Evolutionary conservation across 768 basidiomycete genomes (phyloP), one percentile per base, ranked within the genome.

Genomic region (Kwoniella shandongensis): DNA sequence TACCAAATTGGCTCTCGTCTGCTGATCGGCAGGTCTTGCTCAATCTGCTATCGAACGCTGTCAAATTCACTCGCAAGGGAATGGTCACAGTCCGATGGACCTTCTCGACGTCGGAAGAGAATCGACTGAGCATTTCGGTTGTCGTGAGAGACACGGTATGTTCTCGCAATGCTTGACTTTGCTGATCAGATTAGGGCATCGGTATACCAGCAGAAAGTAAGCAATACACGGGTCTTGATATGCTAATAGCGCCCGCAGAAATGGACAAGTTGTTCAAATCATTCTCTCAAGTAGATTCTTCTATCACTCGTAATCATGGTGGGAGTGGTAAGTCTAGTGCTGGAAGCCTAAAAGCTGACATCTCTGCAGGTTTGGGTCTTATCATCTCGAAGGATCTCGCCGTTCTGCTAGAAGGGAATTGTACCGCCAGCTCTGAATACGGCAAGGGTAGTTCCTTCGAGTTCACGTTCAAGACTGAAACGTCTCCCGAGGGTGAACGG

Each of bases 271-370:
- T 75, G 1, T 75, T 73, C 54, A 57, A 57, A 12, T 54, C 57
- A 36, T 75, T 75, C 51, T 66, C 63, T 17, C 73, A 75, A 45
- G 50, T 75, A 7, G 73, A 75, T 36, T 59, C 58, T 22, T 63
- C 57, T 17, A 70, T 69, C 32, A 65, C 70, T 10, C 45, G 72
- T 11, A 63, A 57, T 44, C 68, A 59, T 40, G 70, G 68, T 11
- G 68, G 68, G 7, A 67, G 65, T 41, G 68, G 62, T 60, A 38
- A 13, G 57, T 61, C 8, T 2, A 25, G 13, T 44, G 8, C 4
- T 17, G 23, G 23, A 29, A 17, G 26, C 17, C 41, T 4, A 25
- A 6, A n/a, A 13, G 18, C 15, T 40, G 15, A 17, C 36, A 20
- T 18, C 11, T 13, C 8, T 3, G 7, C 59, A 48, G 67, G 72